A percentile compares a stretch with the other conserved stretches of the same genome.
phyloP scores from a whole-genome alignment of 345 rosid genomes.

The Angophora floribunda region DNA sequence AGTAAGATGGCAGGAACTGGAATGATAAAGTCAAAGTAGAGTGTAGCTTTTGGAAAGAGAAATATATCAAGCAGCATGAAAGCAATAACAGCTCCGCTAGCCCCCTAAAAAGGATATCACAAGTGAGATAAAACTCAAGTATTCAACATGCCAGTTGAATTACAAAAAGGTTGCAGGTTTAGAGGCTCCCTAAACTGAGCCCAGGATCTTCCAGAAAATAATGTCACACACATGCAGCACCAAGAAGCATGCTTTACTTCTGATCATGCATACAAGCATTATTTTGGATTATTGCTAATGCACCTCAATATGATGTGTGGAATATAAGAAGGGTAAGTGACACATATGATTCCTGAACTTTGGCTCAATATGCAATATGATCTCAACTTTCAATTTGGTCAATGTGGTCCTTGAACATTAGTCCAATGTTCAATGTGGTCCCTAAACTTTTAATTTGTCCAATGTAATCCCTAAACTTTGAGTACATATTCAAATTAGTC shows the following conservation, averaged over 20 bases:
- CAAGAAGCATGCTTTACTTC: neutral
- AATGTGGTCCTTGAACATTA: too few relatives aligned
- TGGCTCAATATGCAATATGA: too few relatives aligned
- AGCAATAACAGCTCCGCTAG: conserved; percentile 95
- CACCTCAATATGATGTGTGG: neutral
- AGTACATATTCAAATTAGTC: too few relatives aligned
- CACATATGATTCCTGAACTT: too few relatives aligned
- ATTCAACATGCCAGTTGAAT: too few relatives aligned
- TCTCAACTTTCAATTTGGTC: too few relatives aligned
- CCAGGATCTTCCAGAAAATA: neutral
- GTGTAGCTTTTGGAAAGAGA: conserved; percentile 61
- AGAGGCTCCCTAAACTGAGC: neutral
- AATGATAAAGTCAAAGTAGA: conserved; percentile 50
- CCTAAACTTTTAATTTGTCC: too few relatives aligned
- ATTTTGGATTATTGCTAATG: neutral
- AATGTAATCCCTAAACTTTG: too few relatives aligned
- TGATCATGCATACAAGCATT: neutral
- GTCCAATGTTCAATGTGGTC: too few relatives aligned
- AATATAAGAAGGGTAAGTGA: too few relatives aligned
- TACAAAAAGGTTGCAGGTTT: neutral
- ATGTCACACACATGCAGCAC: neutral
- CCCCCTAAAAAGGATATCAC: conserved; percentile 33
- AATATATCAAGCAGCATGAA: conserved; percentile 81
- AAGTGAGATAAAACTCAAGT: neutral
- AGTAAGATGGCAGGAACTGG: conserved; percentile 82